phyloP scores from a whole-genome alignment of 139 green algal species.

The Zygnema circumcarinatum region DNA sequence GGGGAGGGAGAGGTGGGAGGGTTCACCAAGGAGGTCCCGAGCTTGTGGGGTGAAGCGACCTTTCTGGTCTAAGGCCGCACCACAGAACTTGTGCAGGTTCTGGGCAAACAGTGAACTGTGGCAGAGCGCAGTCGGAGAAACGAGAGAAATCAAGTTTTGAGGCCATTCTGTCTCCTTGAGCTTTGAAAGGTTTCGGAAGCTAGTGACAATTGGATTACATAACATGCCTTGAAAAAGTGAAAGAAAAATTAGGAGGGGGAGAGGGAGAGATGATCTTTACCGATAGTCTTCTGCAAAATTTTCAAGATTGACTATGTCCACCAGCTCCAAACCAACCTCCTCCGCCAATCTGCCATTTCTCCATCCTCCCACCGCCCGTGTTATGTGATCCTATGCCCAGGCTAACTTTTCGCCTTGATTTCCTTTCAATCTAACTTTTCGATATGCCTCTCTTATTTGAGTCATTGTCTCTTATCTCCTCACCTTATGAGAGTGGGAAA shows the following conservation, averaged over 20 bases:
- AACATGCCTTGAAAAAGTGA: too few species aligned
- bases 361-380: too few species aligned
- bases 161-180: too few species aligned
- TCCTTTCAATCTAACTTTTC: neutral
- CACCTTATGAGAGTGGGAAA: conserved; percentile 46
- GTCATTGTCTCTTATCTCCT: neutral
- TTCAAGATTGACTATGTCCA: conserved; percentile 55
- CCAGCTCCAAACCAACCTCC: conserved; percentile 19
- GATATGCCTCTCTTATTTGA: neutral
- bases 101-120: neutral
- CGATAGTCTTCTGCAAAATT: conserved; percentile 50
- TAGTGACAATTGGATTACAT: too few species aligned
- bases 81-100: neutral
- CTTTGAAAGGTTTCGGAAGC: too few species aligned
- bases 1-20: neutral
- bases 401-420: too few species aligned
- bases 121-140: too few species aligned
- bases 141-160: too few species aligned
- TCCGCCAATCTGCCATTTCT: conserved; percentile 28
- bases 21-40: neutral
- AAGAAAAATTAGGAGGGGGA: too few species aligned
- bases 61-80: neutral
- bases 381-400: too few species aligned
- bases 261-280: too few species aligned
- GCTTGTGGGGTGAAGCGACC: neutral